Evolutionary conservation across 2,329 filamentous ascomycete genomes (phyloP), one percentile per base, ranked within the genome.

Genomic region (Aspergillus brunneoviolaceus): DNA sequence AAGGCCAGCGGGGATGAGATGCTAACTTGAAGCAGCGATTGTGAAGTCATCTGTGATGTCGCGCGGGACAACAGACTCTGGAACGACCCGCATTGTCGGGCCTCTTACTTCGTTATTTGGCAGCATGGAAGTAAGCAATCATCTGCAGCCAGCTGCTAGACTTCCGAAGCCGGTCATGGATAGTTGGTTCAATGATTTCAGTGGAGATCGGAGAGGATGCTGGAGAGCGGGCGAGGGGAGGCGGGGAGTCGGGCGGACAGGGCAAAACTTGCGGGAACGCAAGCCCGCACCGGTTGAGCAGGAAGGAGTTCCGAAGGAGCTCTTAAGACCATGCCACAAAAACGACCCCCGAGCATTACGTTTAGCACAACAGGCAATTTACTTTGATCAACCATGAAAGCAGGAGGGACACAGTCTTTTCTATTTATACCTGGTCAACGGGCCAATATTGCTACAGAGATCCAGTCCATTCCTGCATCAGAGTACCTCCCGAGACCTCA

Each of bases 41-140:
- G 77, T 80, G 66, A 86, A 86, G 65, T 81, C 78, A 45, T 77
- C 77, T n/a, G 84, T 86, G 64, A 86, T 83, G 70, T 87, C 82
- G 67, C 77, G 75, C 60, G 74, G 74, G 49, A 68, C 69, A 61
- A 79, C 74, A 54, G 74, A 74, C 52, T 77, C 74, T 62, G 74
- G 70, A 60, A 69, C 61, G 33, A 68, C 65, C 65, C 72, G 72
- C 68, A 71, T 69, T 59, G 64, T 65, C 55, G 73, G 66, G 57
- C 66, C 64, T 63, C 66, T 68, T 63, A 67, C 65, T 62, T 74
- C 64, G 63, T 72, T 71, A 63, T 72, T 75, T 60, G 71, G 70
- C 62, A 76, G 65, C 73, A 75, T 76, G 62, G 58, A 64, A 59
- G 61, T 58, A 54, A 49, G 53, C 48, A 51, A 65, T 59, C 60